These are phyloP conservation scores for Mycena rosella DNA, from an alignment of 768 basidiomycete genomes.

Conservation along the genomic window DNA sequence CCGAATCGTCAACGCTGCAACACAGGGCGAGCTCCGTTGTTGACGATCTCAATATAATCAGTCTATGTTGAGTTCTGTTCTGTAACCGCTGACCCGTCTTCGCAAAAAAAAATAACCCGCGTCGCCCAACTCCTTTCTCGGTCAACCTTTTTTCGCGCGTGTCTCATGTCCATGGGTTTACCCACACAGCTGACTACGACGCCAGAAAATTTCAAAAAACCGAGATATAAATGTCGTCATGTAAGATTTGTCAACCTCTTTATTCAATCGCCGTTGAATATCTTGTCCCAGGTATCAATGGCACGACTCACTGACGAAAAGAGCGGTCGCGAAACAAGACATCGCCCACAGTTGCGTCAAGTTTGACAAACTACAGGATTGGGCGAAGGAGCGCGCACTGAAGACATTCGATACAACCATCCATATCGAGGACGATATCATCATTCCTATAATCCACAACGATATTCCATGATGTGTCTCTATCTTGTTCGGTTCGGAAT, in stretches of 20 bases:
- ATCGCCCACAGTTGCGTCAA: constrained; percentile 45
- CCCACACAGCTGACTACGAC: too few relatives aligned
- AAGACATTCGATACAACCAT: constrained; percentile 16
- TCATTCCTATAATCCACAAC: background rate
- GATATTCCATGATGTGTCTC: background rate
- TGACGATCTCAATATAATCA: too few relatives aligned
- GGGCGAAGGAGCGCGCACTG: constrained; percentile 39
- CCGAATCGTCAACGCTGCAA: too few relatives aligned
- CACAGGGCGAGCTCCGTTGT: too few relatives aligned
- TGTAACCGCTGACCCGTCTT: too few relatives aligned
- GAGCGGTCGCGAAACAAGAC: constrained; percentile 37
- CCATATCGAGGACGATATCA: constrained; percentile 25
- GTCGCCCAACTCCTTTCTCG: too few relatives aligned
- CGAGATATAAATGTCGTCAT: constrained; percentile 32
- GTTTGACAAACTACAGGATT: constrained; percentile 44
- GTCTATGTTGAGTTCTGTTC: too few relatives aligned
- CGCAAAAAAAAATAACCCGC: too few relatives aligned
- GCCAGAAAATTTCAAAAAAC: too few relatives aligned
- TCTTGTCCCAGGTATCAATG: constrained; percentile 41
- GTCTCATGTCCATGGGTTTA: too few relatives aligned
- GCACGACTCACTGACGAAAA: constrained; percentile 38
- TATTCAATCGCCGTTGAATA: background rate
- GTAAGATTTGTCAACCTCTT: background rate
- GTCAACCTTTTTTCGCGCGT: too few relatives aligned
- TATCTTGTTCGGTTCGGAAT: too few relatives aligned